Conservation (phyloP, 208 protist genomes). For the Acanthamoeba triangularis region DNA sequence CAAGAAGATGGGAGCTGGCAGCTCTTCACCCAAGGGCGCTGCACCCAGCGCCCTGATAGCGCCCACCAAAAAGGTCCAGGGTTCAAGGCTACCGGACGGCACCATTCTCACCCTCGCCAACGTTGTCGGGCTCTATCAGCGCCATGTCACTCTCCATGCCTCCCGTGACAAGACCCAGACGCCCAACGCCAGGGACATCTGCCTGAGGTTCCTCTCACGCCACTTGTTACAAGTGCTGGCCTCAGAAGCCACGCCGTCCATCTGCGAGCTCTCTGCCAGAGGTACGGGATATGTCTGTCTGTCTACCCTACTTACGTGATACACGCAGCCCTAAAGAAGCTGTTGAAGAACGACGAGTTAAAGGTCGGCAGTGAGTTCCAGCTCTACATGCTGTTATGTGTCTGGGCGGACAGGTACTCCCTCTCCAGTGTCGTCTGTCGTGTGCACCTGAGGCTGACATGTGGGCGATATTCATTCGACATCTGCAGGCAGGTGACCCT, state of each 20-base stretch:
- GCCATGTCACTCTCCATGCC: background rate
- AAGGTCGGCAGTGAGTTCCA: background rate
- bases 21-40: background rate
- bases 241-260: background rate
- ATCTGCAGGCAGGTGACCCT: background rate
- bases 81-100: background rate
- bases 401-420: slow-evolving; percentile 1
- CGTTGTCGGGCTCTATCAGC: background rate
- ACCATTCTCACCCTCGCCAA: background rate
- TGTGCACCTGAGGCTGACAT: background rate
- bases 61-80: too few species aligned
- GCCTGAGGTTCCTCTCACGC: background rate
- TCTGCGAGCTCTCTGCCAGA: background rate
- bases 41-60: background rate
- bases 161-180: background rate
- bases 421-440: background rate
- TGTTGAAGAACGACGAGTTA: background rate
- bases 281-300: background rate
- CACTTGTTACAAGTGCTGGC: background rate
- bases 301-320: background rate
- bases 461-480: too few species aligned
- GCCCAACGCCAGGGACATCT: background rate
- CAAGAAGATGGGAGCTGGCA: too few species aligned
- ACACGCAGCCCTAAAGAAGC: background rate
- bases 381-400: background rate